Base-by-base conservation (phyloP, 257 asterid genomes). In the Anisodus acutangulus region DNA sequence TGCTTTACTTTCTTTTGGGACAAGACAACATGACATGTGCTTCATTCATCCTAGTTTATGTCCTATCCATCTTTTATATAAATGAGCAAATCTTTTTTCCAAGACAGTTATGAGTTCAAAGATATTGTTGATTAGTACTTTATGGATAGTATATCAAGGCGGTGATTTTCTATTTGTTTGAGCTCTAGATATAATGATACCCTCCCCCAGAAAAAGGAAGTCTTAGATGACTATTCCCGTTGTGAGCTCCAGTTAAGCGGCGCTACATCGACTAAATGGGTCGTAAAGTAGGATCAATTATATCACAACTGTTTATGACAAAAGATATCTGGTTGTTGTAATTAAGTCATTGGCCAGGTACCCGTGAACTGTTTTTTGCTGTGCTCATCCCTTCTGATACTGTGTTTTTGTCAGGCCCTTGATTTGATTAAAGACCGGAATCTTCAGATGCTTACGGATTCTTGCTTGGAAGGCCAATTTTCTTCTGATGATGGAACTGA, bases 391-490 rank as follows among this genome's bases (percentile, higher is more conserved):
- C 68, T 66, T 37, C 85, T 67, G n/a, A 82, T 37, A 37, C 83
- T 60, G 79, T 47, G 57, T 81, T 63, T 85, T 13, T 79, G 9
- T 80, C 89, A 90, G 91, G 91, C 91, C 62, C 91, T 90, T 80
- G 92, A 90, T 89, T 85, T 88, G 82, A 90, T 88, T 76, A 89
- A 89, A 51, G 91, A 87, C 86, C 87, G 91, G 68, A 90, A 90
- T 87, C 89, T 88, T 78, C 90, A 87, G 83, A 90, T 88, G 91
- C 86, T 90, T 37, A 88, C 91, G 1, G 92, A 90, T 86, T 90
- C 92, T 69, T 90, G 98, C 87, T 86, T 96, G 90, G 99, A 96
- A 92, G 98, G 98, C 41, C 97, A 96, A 79, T 94, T 94, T 83
- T 91, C 98, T 11, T 90, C 89, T 58, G 97, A 92, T 59, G 98